Base-by-base conservation (phyloP, 352 stramenopile species). In the Pythium dissimile region DNA sequence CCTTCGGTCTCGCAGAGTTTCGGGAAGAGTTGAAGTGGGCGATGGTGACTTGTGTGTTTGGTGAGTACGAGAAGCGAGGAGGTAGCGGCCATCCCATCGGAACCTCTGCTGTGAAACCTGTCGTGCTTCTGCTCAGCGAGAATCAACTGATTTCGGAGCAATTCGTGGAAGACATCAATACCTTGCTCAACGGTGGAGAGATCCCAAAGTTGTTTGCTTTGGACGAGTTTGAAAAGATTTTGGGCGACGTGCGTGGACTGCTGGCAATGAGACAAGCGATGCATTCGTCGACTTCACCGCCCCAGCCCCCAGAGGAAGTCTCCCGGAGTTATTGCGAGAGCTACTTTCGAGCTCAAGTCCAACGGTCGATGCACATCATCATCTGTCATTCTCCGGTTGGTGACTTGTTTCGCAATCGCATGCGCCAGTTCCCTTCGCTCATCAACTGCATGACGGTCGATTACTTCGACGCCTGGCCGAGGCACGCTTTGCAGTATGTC, bases 371-470 rank as follows among this genome's bases (percentile, higher is more conserved):
- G 47, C 92, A 98, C 59, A 72, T 98, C 24, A 84, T 97, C n/a
- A 59, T 98, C 5, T 97, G 88, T 37, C 85, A 98, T 59, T 93
- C 80, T 12, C 93, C 90, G 1, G 78, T 88, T 16, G 72, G 77
- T 15, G 77, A 92, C 38, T 48, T 59, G 5, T 98, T 98, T 62
- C 85, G 90, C 0, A 75, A 70, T 2, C 77, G 87, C 2, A 78
- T 97, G 18, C 78, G 91, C 3, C 92, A 96, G 61, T 98, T 98
- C 24, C 93, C 93, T 15, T 91, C 90, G 5, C 62, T 98, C 5
- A 85, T 97, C 27, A 98, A 97, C 62, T 97, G 92, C 62, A 97
- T 84, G 20, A 97, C 91, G 0, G 97, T 97, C 38, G 86, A 97
- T 47, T 97, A 82, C 72, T 98, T 98, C 55, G 75, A 93, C n/a